Base-by-base conservation (phyloP, 1,139 yeast species). In the Suhomyces anneliseae region DNA sequence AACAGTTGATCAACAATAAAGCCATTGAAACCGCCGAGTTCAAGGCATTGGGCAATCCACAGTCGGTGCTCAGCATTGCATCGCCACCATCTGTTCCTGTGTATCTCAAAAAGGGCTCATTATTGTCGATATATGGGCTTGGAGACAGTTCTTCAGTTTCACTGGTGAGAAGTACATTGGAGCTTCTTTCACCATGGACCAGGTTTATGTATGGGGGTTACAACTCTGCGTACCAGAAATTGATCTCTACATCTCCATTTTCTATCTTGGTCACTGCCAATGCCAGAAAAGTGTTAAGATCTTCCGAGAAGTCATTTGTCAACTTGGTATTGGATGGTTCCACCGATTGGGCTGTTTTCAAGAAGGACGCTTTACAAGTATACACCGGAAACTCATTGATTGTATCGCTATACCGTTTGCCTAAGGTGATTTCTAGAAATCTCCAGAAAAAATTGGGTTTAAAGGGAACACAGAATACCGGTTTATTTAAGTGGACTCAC, bases 11-110 rank as follows among this genome's bases (percentile, higher is more conserved):
- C 32, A 36, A 44, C 14, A 44, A 33, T 36, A 48, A 45, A 33
- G 35, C 50, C 7, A 36, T 55, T 15, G 58, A 55, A 33, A 47
- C 50, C 14, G 58, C 59, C 24, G 53, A 60, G 32, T 68, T 77
- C 49, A 64, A 66, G 38, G 66, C 77, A 1, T 60, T 80, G 46
- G 83, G 82, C 6, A 61, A 61, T 7, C 75, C 81, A 1, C 72
- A 74, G 27, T 66, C 80, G 0, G 66, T 78, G 0, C 58, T 79
- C 37, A 66, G 78, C 3, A 59, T 81, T 10, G 66, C 71, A 3
- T 60, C 79, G n/a, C 83, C 85, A 1, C 82, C 87, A 2, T 81
- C 87, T 0, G 69, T 80, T 1, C 85, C 87, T 0, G 62, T 81
- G 3, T 68, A 69, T 50, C 60, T 81, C 19, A 70, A 75, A 43